Evolutionary conservation across 331 rosid genomes (phyloP).

Genomic region (Stylosanthes scabra): DNA sequence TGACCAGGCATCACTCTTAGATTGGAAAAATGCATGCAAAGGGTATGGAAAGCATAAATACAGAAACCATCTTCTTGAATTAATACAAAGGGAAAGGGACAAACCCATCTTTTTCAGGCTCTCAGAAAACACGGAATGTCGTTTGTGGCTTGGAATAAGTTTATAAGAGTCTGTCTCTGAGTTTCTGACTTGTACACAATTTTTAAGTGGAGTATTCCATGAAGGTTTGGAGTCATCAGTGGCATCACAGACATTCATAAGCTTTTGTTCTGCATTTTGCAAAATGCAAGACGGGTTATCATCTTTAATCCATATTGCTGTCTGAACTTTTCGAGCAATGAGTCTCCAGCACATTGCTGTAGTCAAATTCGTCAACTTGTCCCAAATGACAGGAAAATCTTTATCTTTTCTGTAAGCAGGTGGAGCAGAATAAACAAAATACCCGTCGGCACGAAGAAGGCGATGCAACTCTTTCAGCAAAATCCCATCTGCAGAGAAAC

Average conservation of each 20-base stretch:
- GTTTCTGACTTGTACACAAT: conserved; percentile 63
- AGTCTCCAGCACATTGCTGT: conserved; percentile 98
- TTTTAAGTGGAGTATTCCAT: conserved; percentile 74
- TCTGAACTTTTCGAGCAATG: conserved; percentile 82
- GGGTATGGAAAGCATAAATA: conserved; percentile 12
- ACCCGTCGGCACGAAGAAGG: conserved; percentile 79
- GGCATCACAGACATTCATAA: conserved; percentile 66
- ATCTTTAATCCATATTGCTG: conserved; percentile 94
- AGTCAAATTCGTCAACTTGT: conserved; percentile 76
- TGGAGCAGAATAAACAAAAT: conserved; percentile 93
- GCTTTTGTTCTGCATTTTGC: conserved; percentile 57
- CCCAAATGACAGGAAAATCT: conserved; percentile 80
- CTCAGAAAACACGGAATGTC: conserved; percentile 70
- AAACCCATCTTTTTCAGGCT: conserved; percentile 73
- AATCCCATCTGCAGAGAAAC: conserved; percentile 76
- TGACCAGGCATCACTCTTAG: background rate
- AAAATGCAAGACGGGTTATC: conserved; percentile 62
- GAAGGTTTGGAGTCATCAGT: conserved; percentile 69
- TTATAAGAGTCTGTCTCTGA: conserved; percentile 50
- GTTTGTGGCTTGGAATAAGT: conserved; percentile 67
- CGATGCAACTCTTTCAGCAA: conserved; percentile 83
- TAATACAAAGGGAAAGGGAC: conserved; percentile 36
- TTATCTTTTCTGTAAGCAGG: conserved; percentile 87
- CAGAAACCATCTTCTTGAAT: conserved; percentile 34
- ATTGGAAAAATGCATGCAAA: conserved; percentile 26